Evolutionary conservation across 257 asterid genomes (phyloP).

Genomic region (Ajuga chamaepitys): DNA sequence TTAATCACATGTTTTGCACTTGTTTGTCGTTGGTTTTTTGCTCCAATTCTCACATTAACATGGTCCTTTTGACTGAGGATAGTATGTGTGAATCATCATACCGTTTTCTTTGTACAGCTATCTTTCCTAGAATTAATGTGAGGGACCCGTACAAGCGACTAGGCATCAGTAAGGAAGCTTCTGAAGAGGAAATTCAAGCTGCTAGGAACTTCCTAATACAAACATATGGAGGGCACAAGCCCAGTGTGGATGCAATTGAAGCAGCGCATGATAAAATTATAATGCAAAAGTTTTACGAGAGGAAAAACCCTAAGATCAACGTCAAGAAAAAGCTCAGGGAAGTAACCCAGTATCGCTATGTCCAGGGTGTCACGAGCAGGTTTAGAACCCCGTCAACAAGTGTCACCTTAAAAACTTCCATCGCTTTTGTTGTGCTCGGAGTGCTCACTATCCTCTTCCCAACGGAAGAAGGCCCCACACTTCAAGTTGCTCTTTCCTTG

Average conservation of each 20-base stretch:
- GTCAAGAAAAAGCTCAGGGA: constrained; percentile 88
- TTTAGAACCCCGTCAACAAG: constrained; percentile 67
- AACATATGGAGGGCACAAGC: constrained; percentile 72
- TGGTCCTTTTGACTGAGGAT: too few relatives aligned
- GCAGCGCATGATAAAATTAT: constrained; percentile 92
- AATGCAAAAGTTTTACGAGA: constrained; percentile 86
- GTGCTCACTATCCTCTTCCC: constrained; percentile 86
- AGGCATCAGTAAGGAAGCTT: constrained; percentile 86
- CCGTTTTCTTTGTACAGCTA: constrained; percentile 28
- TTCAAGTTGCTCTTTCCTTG: constrained; percentile 85
- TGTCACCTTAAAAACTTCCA: constrained; percentile 63
- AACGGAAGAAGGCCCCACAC: constrained; percentile 96
- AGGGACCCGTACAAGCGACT: constrained; percentile 93
- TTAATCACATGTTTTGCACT: neutral
- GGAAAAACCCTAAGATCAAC: constrained; percentile 88
- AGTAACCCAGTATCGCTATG: constrained; percentile 60
- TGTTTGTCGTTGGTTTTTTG: neutral
- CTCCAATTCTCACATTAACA: neutral
- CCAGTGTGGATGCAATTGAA: constrained; percentile 91
- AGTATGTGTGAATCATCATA: constrained; percentile 5
- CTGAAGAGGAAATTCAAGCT: constrained; percentile 85
- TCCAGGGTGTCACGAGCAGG: constrained; percentile 81
- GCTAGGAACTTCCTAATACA: constrained; percentile 84
- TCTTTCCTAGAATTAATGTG: constrained; percentile 79
- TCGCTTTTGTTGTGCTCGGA: constrained; percentile 69